A percentile compares a stretch with the other conserved stretches of the same genome.
Evolutionary conservation across 1,284 basidiomycete species (phyloP).

Genomic region (Apiotrichum gamsii): DNA sequence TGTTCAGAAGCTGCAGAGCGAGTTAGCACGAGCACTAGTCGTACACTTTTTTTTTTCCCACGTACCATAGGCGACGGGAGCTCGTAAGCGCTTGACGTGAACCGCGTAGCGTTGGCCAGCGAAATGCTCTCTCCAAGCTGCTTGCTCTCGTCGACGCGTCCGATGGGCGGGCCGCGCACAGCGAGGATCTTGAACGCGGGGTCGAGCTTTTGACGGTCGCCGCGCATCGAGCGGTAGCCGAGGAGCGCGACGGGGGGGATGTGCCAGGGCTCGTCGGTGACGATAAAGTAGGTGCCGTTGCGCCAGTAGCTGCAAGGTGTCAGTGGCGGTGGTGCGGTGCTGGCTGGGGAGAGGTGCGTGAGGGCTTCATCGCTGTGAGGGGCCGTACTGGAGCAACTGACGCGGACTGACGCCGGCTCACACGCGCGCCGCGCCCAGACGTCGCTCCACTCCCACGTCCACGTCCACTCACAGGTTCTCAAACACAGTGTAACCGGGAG

Average conservation of each 20-base stretch:
- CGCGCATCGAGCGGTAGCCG: slow-evolving; percentile 2
- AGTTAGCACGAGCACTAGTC: not conserved
- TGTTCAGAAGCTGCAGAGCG: slow-evolving; percentile 22
- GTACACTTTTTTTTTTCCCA: too few relatives aligned
- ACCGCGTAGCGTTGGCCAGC: slow-evolving; percentile 11
- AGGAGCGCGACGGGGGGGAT: slow-evolving; percentile 54
- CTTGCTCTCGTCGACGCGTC: slow-evolving; percentile 7
- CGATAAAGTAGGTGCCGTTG: slow-evolving; percentile 27
- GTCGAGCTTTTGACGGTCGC: not conserved
- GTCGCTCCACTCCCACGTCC: not conserved
- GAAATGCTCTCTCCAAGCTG: slow-evolving; percentile 11
- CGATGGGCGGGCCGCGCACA: slow-evolving; percentile 11
- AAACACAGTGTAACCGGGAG: slow-evolving; percentile 28
- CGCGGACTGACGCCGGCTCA: not conserved
- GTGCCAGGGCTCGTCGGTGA: slow-evolving; percentile 51
- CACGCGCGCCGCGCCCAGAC: not conserved
- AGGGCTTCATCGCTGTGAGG: not conserved
- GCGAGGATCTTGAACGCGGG: slow-evolving; percentile 10
- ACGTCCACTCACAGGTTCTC: slow-evolving; percentile 25
- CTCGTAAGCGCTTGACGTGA: slow-evolving; percentile 10
- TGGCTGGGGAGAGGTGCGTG: not conserved
- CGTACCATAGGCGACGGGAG: slow-evolving; percentile 21
- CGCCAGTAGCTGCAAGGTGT: slow-evolving; percentile 32
- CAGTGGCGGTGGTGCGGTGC: too few relatives aligned
- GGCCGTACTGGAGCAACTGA: not conserved